Evolutionary conservation across 169 alveolate genomes (phyloP).

Genomic region (Plasmodium fragile): DNA sequence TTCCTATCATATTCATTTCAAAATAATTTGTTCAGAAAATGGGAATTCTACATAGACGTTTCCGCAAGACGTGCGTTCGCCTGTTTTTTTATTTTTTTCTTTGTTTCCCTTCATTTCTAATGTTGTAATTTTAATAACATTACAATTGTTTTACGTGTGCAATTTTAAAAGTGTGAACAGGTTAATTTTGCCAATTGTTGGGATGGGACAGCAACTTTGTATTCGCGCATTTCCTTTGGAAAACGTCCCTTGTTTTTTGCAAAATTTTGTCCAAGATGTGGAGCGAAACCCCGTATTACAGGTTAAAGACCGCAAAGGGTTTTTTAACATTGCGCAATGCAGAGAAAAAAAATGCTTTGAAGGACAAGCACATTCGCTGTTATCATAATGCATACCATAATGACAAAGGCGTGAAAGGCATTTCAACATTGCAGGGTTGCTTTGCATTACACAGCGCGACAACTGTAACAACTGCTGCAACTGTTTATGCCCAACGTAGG

Average conservation of each 20-base stretch:
- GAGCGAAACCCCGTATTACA: background rate
- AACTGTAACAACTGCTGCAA: background rate
- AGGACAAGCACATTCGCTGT: background rate
- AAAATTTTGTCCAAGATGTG: background rate
- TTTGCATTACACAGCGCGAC: background rate
- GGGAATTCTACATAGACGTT: background rate
- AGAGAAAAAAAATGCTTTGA: background rate
- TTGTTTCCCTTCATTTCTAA: background rate
- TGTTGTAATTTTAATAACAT: conserved; percentile 17
- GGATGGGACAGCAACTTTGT: background rate
- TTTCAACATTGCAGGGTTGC: background rate
- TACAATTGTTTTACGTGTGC: conserved; percentile 4
- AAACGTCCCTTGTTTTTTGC: background rate
- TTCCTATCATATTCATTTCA: background rate
- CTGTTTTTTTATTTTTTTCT: background rate
- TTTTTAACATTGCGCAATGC: background rate
- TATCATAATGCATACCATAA: background rate
- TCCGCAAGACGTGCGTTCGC: background rate
- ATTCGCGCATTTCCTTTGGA: background rate
- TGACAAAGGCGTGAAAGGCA: background rate
- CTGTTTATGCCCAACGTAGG: background rate
- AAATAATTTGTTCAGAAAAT: conserved; percentile 10
- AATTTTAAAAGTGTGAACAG: conserved; percentile 7
- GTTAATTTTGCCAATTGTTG: background rate
- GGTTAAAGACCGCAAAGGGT: background rate